Evolutionary conservation across 225 moss, liverwort and hornwort species (phyloP), one percentile per base, ranked within the genome.

Genomic region (Ulota crispa): DNA sequence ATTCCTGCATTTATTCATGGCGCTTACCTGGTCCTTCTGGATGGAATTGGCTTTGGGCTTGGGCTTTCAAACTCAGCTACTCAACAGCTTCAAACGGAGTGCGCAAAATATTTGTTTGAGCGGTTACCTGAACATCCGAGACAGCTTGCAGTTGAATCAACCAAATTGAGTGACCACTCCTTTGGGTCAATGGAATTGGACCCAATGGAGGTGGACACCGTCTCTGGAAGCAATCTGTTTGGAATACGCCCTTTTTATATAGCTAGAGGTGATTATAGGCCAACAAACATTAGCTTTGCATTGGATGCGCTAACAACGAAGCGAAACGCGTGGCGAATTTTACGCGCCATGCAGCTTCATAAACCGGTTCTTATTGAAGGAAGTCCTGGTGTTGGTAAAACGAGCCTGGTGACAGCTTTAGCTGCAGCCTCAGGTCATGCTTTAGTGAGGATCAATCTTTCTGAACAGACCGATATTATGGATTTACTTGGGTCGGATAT

Each of bases 321-420:
- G 85, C 89, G 90, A 73, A 99, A 99, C 87, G 92, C 95, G 7
- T 89, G 96, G 87, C 91, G 95, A 72, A 92, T 96, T 75, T 80
- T 99, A 76, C 93, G 98, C 26, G 98, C 98, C 53, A 91, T 99
- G 95, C 98, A 99, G 89, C 90, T 99, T 31, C 78, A 81, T 19
- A 99, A 95, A 78, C 98, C 98, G 65, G 92, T 95, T 32, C 96
- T 99, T 60, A 83, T 99, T 60, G 98, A 99, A 88, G 98, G 98
- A 79, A 99, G 96, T 88, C 98, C 98, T 42, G 96, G 98, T 47
- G 98, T 99, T 80, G 98, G 98, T 34, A 96, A 96, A 89, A 99
- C 98, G 71, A 99, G 96, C 79, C 81, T 99, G 70, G 95, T 99
- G 56, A 86, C 96, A 74, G 98, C 98, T 70, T 76, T 99, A 64